These are phyloP conservation scores for Tulasnella sp. DNA, from an alignment of 768 basidiomycete species.

Conservation along the genomic window DNA sequence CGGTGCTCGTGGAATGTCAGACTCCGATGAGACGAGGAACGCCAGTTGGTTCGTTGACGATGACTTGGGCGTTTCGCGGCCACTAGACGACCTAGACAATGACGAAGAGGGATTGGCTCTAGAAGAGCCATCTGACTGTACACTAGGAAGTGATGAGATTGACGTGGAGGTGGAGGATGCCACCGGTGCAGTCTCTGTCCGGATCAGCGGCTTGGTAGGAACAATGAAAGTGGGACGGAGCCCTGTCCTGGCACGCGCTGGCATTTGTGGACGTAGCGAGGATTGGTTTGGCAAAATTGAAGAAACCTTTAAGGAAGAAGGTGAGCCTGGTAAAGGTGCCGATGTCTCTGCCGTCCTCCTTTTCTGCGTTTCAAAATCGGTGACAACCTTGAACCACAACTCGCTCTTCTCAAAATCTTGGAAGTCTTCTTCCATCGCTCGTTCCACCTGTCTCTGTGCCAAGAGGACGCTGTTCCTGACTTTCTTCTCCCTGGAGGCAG, in stretches of 20 bases:
- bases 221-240: constrained; percentile 16
- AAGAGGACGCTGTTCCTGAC: constrained; percentile 72
- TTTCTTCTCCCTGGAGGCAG: constrained; percentile 33
- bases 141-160: background rate
- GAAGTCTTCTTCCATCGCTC: constrained; percentile 86
- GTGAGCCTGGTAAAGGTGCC: background rate
- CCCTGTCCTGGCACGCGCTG: background rate
- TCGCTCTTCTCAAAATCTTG: constrained; percentile 80
- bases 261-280: background rate
- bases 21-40: constrained; percentile 61
- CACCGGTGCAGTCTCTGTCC: constrained; percentile 9
- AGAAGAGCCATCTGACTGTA: background rate
- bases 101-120: background rate
- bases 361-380: constrained; percentile 36
- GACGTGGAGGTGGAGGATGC: constrained; percentile 4
- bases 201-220: constrained; percentile 6
- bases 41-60: constrained; percentile 43
- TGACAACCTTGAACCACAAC: constrained; percentile 81
- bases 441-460: constrained; percentile 75
- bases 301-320: background rate
- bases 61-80: background rate
- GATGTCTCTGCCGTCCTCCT: background rate
- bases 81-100: background rate
- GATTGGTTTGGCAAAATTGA: background rate
- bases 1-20: constrained; percentile 48